Percentiles rank a stretch among this genome's conserved stretches.
phyloP scores from a whole-genome alignment of 257 asterid genomes.

The Nicotiana tomentosiformis region DNA sequence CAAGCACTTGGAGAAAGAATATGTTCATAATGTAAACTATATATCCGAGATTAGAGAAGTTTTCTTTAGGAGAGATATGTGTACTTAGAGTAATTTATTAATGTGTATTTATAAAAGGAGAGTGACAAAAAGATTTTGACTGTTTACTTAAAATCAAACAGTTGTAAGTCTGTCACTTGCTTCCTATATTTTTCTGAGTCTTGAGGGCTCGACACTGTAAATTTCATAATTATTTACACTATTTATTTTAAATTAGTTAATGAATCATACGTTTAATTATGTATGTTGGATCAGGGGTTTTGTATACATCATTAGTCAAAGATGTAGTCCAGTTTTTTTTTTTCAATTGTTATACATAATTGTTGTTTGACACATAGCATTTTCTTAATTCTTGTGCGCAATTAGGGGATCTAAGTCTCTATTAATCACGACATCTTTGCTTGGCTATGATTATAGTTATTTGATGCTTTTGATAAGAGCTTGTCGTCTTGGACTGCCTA shows the following conservation, averaged over 20 bases:
- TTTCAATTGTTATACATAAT: background rate
- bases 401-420: background rate
- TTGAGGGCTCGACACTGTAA: slow-evolving; percentile 11
- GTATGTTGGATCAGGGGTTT: slow-evolving; percentile 21
- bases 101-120: background rate
- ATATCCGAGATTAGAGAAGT: background rate
- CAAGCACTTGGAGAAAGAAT: background rate
- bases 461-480: background rate
- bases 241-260: slow-evolving; percentile 12
- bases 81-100: background rate
- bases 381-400: background rate
- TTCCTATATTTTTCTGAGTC: background rate
- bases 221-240: slow-evolving; percentile 14
- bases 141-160: too few relatives aligned
- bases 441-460: background rate
- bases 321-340: background rate
- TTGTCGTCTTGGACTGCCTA: background rate
- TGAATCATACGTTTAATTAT: slow-evolving; percentile 8
- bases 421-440: background rate
- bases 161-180: background rate
- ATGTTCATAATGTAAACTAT: slow-evolving; percentile 3
- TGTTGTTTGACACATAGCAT: background rate
- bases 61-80: background rate
- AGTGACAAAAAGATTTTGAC: background rate
- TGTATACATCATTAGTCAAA: background rate